Conservation (phyloP, 2,329 filamentous ascomycete genomes). For the Nemania sp. region DNA sequence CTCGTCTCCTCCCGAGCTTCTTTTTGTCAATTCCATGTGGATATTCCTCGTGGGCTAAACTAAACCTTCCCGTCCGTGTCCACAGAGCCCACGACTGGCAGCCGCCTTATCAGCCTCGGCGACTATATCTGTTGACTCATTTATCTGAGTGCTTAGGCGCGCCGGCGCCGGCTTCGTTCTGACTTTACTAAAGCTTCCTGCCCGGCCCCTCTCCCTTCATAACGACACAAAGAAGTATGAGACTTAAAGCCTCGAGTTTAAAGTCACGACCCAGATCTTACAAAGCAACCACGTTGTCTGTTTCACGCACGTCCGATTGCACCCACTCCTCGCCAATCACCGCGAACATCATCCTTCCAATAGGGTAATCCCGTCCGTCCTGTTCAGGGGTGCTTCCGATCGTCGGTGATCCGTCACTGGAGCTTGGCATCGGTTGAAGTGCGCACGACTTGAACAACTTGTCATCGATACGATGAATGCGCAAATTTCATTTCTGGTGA, state of each 20-base stretch:
- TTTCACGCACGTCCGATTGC: conserved; percentile 15
- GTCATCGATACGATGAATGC: conserved; percentile 40
- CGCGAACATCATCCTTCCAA: conserved; percentile 21
- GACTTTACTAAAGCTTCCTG: not conserved
- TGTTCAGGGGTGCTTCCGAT: conserved; percentile 35
- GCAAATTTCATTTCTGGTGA: conserved; percentile 44
- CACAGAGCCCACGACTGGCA: conserved; percentile 29
- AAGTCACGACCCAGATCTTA: conserved; percentile 12
- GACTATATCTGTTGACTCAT: conserved; percentile 28
- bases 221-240: conserved; percentile 16
- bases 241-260: conserved; percentile 5
- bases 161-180: conserved; percentile 19
- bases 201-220: not conserved
- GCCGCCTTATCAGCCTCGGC: conserved; percentile 30
- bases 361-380: conserved; percentile 34
- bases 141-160: conserved; percentile 24
- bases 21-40: too few species aligned
- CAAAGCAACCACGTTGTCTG: conserved; percentile 13
- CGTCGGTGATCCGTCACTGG: conserved; percentile 31
- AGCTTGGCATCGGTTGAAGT: conserved; percentile 29
- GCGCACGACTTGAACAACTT: conserved; percentile 24
- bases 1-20: not conserved
- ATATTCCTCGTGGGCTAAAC: not conserved
- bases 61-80: conserved; percentile 16
- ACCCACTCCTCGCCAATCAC: conserved; percentile 32